phyloP scores from a whole-genome alignment of 345 rosid species.

The Mallotus nudiflorus region DNA sequence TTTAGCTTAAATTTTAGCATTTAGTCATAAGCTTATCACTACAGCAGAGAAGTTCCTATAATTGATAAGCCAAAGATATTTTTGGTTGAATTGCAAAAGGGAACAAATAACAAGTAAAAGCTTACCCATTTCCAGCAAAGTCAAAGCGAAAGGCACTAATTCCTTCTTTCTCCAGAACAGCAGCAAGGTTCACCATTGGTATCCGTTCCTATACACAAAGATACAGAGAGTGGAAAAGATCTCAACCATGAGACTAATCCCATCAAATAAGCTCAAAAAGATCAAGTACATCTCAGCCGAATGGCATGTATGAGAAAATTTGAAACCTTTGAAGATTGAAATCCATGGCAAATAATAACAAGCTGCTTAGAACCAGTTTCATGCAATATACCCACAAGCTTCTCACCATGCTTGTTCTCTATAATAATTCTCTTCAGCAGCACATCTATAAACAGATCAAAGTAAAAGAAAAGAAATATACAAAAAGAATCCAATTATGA shows the following conservation, averaged over 20 bases:
- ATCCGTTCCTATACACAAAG: conserved; percentile 52
- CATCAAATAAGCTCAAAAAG: neutral
- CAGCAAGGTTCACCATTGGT: conserved; percentile 70
- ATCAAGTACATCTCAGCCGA: no score
- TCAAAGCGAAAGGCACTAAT: conserved; percentile 76
- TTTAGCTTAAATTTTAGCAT: neutral
- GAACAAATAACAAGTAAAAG: conserved; percentile 6
- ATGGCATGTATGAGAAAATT: no score
- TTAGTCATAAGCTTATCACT: neutral
- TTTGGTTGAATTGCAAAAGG: no score
- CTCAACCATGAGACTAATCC: neutral
- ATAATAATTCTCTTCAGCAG: conserved; percentile 43
- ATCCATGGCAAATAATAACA: conserved; percentile 86
- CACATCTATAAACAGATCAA: conserved; percentile 15
- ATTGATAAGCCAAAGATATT: neutral
- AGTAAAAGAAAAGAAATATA: neutral
- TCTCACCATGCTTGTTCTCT: conserved; percentile 64
- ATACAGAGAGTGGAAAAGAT: no score
- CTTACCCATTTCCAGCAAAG: conserved; percentile 90
- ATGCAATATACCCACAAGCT: conserved; percentile 72
- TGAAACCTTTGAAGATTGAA: conserved; percentile 78
- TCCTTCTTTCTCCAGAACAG: conserved; percentile 51
- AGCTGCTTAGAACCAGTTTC: conserved; percentile 74
- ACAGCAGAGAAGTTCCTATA: neutral
- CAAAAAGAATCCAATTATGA: neutral